Conservation (phyloP, 352 stramenopile species). For the Phytophthora pistaciae region DNA sequence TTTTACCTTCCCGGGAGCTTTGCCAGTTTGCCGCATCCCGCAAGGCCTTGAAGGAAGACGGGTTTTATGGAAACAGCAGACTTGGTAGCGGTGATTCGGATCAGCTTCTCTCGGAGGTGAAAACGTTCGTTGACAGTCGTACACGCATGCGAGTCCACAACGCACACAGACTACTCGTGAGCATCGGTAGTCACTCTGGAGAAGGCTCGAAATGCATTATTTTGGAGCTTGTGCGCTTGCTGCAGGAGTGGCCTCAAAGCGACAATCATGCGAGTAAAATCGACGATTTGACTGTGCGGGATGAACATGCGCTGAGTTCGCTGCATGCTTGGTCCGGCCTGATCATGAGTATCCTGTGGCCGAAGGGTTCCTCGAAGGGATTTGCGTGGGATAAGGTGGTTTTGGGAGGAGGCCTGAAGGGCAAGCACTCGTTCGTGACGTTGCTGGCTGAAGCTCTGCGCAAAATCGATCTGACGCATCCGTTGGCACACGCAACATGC, state of each 20-base stretch:
- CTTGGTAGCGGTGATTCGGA: constrained; percentile 39
- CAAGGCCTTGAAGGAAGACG: constrained; percentile 62
- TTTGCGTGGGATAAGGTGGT: constrained; percentile 88
- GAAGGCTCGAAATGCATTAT: constrained; percentile 85
- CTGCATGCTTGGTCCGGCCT: constrained; percentile 86
- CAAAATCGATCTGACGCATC: constrained; percentile 82
- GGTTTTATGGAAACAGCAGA: constrained; percentile 51
- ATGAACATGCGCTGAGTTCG: constrained; percentile 77
- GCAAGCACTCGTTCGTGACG: constrained; percentile 82
- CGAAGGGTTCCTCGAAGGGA: constrained; percentile 76
- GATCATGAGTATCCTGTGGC: constrained; percentile 91
- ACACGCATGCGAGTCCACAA: constrained; percentile 70
- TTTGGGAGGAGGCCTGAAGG: constrained; percentile 65
- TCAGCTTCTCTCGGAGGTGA: constrained; percentile 42
- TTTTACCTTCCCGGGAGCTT: constrained; percentile 78
- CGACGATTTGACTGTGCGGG: constrained; percentile 55
- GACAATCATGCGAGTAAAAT: constrained; percentile 8
- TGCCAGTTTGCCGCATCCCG: constrained; percentile 70
- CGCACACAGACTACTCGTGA: constrained; percentile 73
- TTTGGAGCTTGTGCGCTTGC: constrained; percentile 71
- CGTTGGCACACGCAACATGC: constrained; percentile 77
- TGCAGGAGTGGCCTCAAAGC: constrained; percentile 69
- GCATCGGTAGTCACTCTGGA: constrained; percentile 72
- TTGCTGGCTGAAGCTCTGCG: constrained; percentile 79
- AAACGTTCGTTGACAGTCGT: constrained; percentile 47